Conservation (phyloP, 495 filamentous ascomycete genomes). For the Articulospora tetracladia region DNA sequence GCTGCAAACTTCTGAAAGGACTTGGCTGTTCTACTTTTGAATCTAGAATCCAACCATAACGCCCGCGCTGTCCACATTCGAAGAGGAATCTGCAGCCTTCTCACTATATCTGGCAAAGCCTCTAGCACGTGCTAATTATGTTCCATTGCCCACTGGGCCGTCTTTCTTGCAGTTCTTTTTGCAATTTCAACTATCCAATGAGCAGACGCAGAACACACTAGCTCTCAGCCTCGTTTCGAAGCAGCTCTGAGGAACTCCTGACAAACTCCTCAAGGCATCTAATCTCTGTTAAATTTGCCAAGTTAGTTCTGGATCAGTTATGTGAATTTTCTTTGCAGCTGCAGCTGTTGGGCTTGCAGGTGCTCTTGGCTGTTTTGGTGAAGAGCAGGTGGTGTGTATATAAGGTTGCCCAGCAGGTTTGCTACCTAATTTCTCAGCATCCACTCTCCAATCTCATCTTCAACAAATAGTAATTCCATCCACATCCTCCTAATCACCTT, state of each 20-base stretch:
- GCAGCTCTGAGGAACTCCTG: too few species aligned
- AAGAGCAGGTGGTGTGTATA: not conserved
- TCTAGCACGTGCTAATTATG: not conserved
- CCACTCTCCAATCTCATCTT: not conserved
- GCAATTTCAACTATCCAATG: too few species aligned
- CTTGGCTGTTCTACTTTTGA: not conserved
- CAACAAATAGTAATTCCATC: not conserved
- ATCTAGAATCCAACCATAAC: not conserved
- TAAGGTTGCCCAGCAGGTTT: not conserved
- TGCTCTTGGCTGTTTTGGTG: too few species aligned
- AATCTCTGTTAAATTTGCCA: too few species aligned
- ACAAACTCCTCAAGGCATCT: too few species aligned
- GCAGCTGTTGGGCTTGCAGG: too few species aligned
- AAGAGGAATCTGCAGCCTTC: not conserved
- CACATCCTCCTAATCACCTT: not conserved
- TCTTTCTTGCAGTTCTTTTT: not conserved
- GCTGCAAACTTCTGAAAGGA: not conserved
- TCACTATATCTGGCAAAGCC: not conserved
- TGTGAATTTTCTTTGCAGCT: too few species aligned
- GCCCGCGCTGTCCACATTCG: not conserved
- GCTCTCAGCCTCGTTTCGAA: too few species aligned
- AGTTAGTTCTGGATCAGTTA: not conserved
- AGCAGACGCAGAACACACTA: too few species aligned
- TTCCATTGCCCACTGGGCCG: not conserved
- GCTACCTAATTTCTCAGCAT: not conserved